Evolutionary conservation across 257 asterid species (phyloP).

Genomic region (Coffea eugenioides): DNA sequence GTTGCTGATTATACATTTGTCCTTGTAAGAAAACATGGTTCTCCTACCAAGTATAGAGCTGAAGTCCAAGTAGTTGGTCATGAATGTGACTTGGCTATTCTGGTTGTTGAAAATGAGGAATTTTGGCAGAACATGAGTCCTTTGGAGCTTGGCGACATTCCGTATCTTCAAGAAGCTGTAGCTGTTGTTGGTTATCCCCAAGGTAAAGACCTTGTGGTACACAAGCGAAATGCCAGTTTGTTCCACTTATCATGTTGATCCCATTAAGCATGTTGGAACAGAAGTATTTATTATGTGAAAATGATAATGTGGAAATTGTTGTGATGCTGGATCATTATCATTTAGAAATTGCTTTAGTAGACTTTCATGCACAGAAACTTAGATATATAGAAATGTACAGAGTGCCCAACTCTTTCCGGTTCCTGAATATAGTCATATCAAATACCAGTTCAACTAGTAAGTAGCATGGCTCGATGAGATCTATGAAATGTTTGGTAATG

Average conservation of each 20-base stretch:
- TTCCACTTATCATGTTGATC: not conserved
- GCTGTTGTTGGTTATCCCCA: conserved; percentile 98
- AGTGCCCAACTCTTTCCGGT: not conserved
- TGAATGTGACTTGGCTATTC: conserved; percentile 94
- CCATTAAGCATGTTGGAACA: not conserved
- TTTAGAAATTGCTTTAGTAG: not conserved
- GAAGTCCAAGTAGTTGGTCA: conserved; percentile 88
- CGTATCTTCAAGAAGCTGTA: conserved; percentile 97
- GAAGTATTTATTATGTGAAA: not conserved
- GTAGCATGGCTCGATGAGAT: too few relatives aligned
- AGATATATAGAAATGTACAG: not conserved
- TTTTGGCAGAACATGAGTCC: conserved; percentile 87
- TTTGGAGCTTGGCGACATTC: conserved; percentile 86
- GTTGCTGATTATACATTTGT: conserved; percentile 98
- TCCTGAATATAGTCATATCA: too few relatives aligned
- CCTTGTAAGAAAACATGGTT: conserved; percentile 92
- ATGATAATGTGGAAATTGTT: too few relatives aligned
- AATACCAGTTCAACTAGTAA: too few relatives aligned
- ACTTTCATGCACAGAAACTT: not conserved
- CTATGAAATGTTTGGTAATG: too few relatives aligned
- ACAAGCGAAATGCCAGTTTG: not conserved
- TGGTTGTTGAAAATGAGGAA: conserved; percentile 75
- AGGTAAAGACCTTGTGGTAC: conserved; percentile 47
- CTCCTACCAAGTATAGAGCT: conserved; percentile 85
- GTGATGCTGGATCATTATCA: too few relatives aligned